phyloP scores from a whole-genome alignment of 345 rosid species.

The Heritiera littoralis region DNA sequence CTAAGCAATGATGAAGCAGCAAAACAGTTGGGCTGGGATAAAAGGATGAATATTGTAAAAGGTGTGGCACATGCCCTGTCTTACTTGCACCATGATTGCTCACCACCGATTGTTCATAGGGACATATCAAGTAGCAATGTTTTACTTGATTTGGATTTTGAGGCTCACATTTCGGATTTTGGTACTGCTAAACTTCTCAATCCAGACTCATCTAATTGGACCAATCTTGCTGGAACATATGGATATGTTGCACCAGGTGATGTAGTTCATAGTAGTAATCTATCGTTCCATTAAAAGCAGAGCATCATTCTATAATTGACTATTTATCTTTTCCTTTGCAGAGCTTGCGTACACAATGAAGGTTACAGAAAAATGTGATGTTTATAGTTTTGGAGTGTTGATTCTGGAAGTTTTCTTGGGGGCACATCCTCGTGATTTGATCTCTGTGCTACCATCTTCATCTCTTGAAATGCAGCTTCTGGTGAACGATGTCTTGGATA shows the following conservation, averaged over 20 bases:
- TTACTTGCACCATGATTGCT: constrained; percentile 15
- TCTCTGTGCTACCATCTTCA: background rate
- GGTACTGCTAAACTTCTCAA: background rate
- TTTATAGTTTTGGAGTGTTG: constrained; percentile 11
- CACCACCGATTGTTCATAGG: constrained; percentile 20
- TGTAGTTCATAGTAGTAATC: background rate
- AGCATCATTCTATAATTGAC: background rate
- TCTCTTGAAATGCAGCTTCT: background rate
- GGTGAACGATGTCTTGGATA: constrained; percentile 1
- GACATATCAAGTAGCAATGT: constrained; percentile 27
- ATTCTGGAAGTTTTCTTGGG: constrained; percentile 3
- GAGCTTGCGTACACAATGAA: constrained; percentile 10
- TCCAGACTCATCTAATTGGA: constrained; percentile 10
- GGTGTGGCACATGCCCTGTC: constrained; percentile 11
- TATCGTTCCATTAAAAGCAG: background rate
- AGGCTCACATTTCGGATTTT: constrained; percentile 17
- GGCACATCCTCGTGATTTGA: constrained; percentile 3
- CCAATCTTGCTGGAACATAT: constrained; percentile 4
- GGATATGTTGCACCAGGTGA: constrained; percentile 35
- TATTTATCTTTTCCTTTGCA: background rate
- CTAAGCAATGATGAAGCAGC: background rate
- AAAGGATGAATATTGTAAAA: background rate
- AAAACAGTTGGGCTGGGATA: background rate
- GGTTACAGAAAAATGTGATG: background rate
- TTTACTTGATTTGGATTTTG: constrained; percentile 4